phyloP scores from a whole-genome alignment of 2,329 filamentous ascomycete genomes.

The Emmonsiellopsis sp. region DNA sequence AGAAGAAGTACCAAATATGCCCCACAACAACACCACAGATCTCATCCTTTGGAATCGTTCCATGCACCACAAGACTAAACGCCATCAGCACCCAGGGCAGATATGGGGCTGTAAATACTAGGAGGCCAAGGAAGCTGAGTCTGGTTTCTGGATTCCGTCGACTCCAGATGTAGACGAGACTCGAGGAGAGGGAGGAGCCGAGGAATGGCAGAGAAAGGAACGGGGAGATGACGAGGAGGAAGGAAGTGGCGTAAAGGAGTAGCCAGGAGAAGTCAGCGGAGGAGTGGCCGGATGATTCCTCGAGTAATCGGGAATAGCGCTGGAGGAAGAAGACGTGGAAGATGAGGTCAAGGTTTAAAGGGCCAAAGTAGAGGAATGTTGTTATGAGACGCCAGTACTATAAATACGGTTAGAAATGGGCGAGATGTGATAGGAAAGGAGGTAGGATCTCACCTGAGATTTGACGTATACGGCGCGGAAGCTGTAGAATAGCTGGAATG shows the following conservation, averaged over 20 bases:
- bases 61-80: constrained; percentile 86
- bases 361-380: constrained; percentile 95
- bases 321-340: constrained; percentile 99
- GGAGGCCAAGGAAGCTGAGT: constrained; percentile 75
- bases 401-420: background rate
- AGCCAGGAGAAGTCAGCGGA: constrained; percentile 95
- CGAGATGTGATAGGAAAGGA: background rate
- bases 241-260: constrained; percentile 71
- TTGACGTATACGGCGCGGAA: constrained; percentile 85
- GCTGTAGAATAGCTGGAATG: constrained; percentile 96
- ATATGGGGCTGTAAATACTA: constrained; percentile 90
- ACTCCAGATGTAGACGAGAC: constrained; percentile 96
- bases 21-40: constrained; percentile 91
- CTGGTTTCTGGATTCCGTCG: constrained; percentile 85
- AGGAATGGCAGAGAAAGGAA: constrained; percentile 87
- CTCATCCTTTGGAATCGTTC: constrained; percentile 85
- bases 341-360: constrained; percentile 82
- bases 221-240: constrained; percentile 72
- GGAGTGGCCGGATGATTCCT: constrained; percentile 85
- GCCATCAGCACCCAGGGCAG: constrained; percentile 92
- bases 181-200: constrained; percentile 85
- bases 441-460: constrained; percentile 58
- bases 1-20: constrained; percentile 97
- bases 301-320: constrained; percentile 86
- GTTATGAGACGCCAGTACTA: constrained; percentile 91